Evolutionary conservation across 192 early-diverging fungal species (phyloP), one percentile per base, ranked within the genome.

Genomic region (Gryganskiella cystojenkinii): DNA sequence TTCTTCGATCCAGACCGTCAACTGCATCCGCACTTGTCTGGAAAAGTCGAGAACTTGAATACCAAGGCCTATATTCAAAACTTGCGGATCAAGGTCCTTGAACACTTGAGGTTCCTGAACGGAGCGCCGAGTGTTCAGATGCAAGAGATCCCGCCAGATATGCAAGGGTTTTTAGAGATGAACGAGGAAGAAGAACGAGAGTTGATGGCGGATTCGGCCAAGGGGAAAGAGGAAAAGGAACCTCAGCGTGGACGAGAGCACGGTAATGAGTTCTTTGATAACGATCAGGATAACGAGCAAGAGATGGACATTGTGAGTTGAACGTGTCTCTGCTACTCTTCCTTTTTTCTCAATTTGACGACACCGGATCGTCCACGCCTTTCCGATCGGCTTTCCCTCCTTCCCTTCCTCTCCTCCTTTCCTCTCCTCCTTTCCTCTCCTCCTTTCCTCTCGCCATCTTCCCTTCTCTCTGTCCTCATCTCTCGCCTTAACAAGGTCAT

Each of bases 71-170:
- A 96, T 70, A 80, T 99, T 13, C 84, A 93, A 30, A 91, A 90
- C 27, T 84, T 95, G 10, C 55, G 83, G 25, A 80, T 84, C 65
- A 60, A 65, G 27, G 90, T 99, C 40, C 70, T 97, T 42, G 98
- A 99, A 65, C 94, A 98, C 58, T 85, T 99, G 45, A 82, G 95
- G 43, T 91, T 91, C 56, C 49, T 99, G 40, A 87, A 93, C 69
- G 90, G 90, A 20, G 98, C 97, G 9, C 98, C 98, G 0, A 93
- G 92, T 49, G 95, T 99, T 34, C 97, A 99, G 75, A 95, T 98
- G 94, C 95, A 96, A 49, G 94, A 92, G 75, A 86, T 91, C 25
- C 92, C 93, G 22, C 91, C 88, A 1, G 88, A 86, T 56, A 84
- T 89, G 44, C 82, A 87, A 44, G 84, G 81, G 20, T 86, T 81